Conservation (phyloP, 2,329 filamentous ascomycete species). For the Fusarium cicatricum region DNA sequence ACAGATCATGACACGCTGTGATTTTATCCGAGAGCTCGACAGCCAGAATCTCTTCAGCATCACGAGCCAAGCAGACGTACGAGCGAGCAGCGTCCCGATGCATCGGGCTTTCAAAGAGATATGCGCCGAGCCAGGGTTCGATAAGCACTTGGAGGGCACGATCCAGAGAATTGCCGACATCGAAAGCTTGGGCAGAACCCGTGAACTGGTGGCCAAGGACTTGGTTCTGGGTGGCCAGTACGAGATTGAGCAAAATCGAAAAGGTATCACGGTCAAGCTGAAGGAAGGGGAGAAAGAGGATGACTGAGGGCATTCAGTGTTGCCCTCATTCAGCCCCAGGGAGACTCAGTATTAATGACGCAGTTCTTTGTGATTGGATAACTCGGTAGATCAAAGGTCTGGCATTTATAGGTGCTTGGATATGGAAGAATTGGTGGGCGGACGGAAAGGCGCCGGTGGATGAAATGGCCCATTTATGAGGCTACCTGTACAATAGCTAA, state of each 20-base stretch:
- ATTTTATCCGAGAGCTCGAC: conserved; percentile 94
- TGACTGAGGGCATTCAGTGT: conserved; percentile 15
- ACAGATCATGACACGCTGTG: conserved; percentile 93
- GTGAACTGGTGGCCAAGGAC: conserved; percentile 95
- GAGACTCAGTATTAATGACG: conserved; percentile 8
- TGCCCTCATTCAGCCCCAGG: not conserved
- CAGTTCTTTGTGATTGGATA: not conserved
- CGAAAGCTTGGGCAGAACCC: conserved; percentile 90
- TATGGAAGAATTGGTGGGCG: not conserved
- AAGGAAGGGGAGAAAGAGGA: conserved; percentile 52
- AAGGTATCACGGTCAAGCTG: conserved; percentile 53
- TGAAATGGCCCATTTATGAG: conserved; percentile 19
- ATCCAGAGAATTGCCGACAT: conserved; percentile 89
- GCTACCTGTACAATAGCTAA: conserved; percentile 34
- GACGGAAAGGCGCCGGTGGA: conserved; percentile 17
- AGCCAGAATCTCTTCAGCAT: conserved; percentile 96
- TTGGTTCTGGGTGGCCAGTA: conserved; percentile 87
- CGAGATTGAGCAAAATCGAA: conserved; percentile 59
- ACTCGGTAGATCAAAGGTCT: not conserved
- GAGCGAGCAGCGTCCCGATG: conserved; percentile 96
- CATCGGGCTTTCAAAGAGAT: conserved; percentile 90
- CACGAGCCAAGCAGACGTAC: conserved; percentile 83
- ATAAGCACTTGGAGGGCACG: conserved; percentile 82
- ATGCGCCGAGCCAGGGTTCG: conserved; percentile 78
- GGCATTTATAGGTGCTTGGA: not conserved